Percentiles rank a stretch among this genome's conserved stretches.
Conservation (phyloP, 2,329 filamentous ascomycete genomes). For the Colletotrichum sp. region DNA sequence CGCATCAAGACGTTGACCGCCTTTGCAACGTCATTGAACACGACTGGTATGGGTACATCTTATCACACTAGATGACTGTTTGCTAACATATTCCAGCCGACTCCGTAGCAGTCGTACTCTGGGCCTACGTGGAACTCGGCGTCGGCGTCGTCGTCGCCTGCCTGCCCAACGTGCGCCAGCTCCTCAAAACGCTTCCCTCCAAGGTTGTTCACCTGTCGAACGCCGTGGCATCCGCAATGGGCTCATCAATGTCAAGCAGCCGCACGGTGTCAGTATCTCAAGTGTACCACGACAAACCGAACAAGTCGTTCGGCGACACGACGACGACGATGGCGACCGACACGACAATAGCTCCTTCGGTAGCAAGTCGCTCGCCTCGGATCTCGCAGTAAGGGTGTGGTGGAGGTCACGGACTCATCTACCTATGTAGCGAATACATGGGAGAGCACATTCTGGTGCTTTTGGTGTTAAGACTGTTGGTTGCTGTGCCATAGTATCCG, state of each 20-base stretch:
- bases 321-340: neutral
- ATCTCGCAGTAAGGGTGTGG: neutral
- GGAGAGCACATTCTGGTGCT: neutral
- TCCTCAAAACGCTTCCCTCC: conserved; percentile 24
- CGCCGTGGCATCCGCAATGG: neutral
- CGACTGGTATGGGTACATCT: neutral
- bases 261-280: neutral
- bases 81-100: conserved; percentile 23
- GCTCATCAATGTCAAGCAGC: neutral
- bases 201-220: neutral
- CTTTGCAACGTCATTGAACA: neutral
- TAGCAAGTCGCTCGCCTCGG: neutral
- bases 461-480: neutral
- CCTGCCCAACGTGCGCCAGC: conserved; percentile 37
- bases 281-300: neutral
- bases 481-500: neutral
- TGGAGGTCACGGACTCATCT: neutral
- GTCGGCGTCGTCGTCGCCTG: conserved; percentile 43
- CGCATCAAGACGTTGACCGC: neutral
- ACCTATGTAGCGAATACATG: neutral
- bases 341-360: neutral
- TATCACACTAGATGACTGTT: neutral
- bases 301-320: neutral
- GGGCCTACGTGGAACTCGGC: conserved; percentile 41
- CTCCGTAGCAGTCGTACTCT: conserved; percentile 32